Percentiles rank a stretch among this genome's conserved stretches.
These are phyloP conservation scores for Aspergillus indologenus DNA, from an alignment of 495 filamentous ascomycete species.

Conservation along the genomic window DNA sequence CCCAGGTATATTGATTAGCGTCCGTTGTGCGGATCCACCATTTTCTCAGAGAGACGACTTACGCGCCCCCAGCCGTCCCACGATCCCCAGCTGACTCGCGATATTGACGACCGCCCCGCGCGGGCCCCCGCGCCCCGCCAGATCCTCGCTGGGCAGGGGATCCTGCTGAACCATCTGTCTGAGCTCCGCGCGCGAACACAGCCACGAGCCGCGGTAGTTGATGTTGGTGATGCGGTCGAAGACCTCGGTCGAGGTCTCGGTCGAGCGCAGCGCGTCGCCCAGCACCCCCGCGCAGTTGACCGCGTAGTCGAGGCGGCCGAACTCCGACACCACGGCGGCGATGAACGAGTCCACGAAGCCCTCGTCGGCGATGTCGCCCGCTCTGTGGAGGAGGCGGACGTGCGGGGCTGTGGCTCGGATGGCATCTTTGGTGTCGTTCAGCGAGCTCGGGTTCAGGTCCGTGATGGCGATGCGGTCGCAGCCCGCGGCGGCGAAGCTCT, in stretches of 20 bases:
- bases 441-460: conserved; percentile 40
- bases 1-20: no score
- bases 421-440: conserved; percentile 31
- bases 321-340: conserved; percentile 24
- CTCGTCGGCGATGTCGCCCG: conserved; percentile 44
- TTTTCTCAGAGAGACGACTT: conserved; percentile 18
- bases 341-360: conserved; percentile 41
- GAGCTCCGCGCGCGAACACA: conserved; percentile 47
- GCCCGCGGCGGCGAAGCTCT: conserved; percentile 48
- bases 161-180: conserved; percentile 48
- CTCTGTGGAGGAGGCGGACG: conserved; percentile 24
- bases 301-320: conserved; percentile 50
- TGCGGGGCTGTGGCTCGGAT: conserved; percentile 32
- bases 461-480: conserved; percentile 48
- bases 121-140: conserved; percentile 23
- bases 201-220: conserved; percentile 53
- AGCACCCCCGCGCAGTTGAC: conserved; percentile 51
- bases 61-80: conserved; percentile 46
- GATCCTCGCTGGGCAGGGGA: conserved; percentile 40
- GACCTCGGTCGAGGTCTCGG: conserved; percentile 30
- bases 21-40: background rate
- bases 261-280: conserved; percentile 35
- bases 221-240: conserved; percentile 51
- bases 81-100: conserved; percentile 53
- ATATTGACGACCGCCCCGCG: conserved; percentile 52